A percentile compares a stretch with the other conserved stretches of the same genome.
phyloP scores from a whole-genome alignment of 495 filamentous ascomycete species.

The Neurospora sp. region DNA sequence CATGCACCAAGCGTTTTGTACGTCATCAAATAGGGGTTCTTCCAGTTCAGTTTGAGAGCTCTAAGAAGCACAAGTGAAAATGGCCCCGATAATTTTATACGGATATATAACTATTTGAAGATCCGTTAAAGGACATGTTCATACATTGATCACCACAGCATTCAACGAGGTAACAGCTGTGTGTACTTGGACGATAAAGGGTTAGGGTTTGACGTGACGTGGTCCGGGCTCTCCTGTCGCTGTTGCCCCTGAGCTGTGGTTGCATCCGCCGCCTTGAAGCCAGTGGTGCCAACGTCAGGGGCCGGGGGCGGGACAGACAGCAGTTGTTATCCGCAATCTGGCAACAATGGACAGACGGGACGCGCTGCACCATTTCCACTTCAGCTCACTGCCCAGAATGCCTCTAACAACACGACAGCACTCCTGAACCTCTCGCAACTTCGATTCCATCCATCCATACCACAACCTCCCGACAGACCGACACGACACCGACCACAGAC shows the following conservation, averaged over 20 bases:
- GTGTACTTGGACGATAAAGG: background rate
- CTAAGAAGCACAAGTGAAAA: background rate
- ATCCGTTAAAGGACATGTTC: background rate
- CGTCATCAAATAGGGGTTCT: background rate
- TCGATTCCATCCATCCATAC: background rate
- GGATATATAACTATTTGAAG: background rate
- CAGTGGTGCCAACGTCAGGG: background rate
- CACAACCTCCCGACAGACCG: background rate
- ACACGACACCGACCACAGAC: background rate
- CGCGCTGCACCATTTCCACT: conserved; percentile 9
- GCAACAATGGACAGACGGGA: conserved; percentile 12
- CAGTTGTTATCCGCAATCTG: conserved; percentile 20
- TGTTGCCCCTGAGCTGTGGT: conserved; percentile 2
- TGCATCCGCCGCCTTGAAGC: conserved; percentile 11
- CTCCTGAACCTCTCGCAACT: background rate
- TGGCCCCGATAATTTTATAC: background rate
- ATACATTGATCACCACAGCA: background rate
- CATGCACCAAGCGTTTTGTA: background rate
- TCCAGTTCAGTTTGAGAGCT: background rate
- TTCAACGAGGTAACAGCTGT: background rate
- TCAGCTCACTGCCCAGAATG: conserved; percentile 5
- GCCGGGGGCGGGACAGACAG: background rate
- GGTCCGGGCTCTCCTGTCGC: background rate
- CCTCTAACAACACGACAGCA: conserved; percentile 9
- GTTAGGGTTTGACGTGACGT: background rate